Evolutionary conservation across 768 basidiomycete genomes (phyloP).

Genomic region (Auriscalpium microsporum): DNA sequence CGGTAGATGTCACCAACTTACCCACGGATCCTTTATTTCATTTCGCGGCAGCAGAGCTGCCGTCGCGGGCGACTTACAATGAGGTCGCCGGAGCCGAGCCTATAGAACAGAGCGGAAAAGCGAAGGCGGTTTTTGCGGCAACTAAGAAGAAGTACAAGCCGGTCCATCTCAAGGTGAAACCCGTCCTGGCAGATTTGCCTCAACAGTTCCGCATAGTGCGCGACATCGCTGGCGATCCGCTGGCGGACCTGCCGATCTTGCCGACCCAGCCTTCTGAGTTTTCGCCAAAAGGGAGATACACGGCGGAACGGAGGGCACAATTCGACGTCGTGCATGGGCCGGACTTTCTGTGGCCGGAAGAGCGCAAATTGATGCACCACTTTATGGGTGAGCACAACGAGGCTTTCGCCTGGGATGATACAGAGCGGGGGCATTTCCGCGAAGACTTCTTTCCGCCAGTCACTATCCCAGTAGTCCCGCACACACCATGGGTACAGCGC

Average conservation of each 20-base stretch:
- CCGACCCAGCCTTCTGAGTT: slow-evolving; percentile 6
- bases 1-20: too few relatives aligned
- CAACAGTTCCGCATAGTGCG: slow-evolving; percentile 14
- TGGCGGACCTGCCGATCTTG: slow-evolving; percentile 7
- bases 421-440: slow-evolving; percentile 26
- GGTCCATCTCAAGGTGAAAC: slow-evolving; percentile 3
- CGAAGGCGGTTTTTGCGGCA: too few relatives aligned
- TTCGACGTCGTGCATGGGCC: slow-evolving; percentile 7
- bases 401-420: slow-evolving; percentile 32
- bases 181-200: slow-evolving; percentile 14
- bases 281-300: slow-evolving; percentile 7
- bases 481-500: slow-evolving; percentile 20
- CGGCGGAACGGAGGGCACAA: slow-evolving; percentile 6
- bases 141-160: too few relatives aligned
- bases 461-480: slow-evolving; percentile 26
- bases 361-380: slow-evolving; percentile 25
- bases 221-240: slow-evolving; percentile 10
- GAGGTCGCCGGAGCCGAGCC: too few relatives aligned
- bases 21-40: too few relatives aligned
- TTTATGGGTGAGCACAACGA: slow-evolving; percentile 24
- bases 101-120: too few relatives aligned
- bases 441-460: slow-evolving; percentile 21
- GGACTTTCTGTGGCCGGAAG: slow-evolving; percentile 26
- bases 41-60: too few relatives aligned
- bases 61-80: too few relatives aligned